Conservation (phyloP, 2,329 filamentous ascomycete genomes). For the Cryphonectria japonica region DNA sequence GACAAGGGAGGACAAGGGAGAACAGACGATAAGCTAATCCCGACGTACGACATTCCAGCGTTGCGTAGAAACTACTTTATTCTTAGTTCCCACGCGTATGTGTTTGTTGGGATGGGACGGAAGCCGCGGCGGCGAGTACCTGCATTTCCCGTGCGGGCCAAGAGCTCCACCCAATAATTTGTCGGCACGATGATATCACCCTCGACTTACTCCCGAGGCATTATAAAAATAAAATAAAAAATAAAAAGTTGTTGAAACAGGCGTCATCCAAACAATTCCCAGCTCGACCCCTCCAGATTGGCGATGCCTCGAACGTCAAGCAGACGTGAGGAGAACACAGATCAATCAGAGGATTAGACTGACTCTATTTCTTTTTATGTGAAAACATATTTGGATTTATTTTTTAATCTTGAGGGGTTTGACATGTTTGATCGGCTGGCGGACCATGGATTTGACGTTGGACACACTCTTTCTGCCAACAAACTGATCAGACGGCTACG, state of each 20-base stretch:
- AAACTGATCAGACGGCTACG: neutral
- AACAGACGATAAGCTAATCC: neutral
- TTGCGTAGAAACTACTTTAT: neutral
- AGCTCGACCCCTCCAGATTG: neutral
- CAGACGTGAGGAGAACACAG: neutral
- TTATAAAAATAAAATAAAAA: neutral
- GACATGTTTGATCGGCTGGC: neutral
- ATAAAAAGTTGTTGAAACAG: neutral
- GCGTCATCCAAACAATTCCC: neutral
- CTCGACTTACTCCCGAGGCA: constrained; percentile 10
- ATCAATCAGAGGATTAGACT: neutral
- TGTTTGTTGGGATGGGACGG: constrained; percentile 10
- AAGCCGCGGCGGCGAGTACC: neutral
- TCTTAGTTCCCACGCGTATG: neutral
- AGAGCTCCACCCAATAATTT: neutral
- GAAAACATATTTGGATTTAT: neutral
- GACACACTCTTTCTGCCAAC: neutral
- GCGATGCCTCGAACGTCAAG: constrained; percentile 1
- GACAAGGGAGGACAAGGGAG: neutral
- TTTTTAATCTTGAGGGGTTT: neutral
- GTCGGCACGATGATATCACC: constrained; percentile 10
- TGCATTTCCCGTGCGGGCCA: neutral
- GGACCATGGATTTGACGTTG: neutral
- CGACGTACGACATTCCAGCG: neutral
- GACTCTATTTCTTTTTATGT: neutral